Evolutionary conservation across 176 grass and related monocot genomes (phyloP), one percentile per base, ranked within the genome.

Genomic region (Aegilops sharonensis): DNA sequence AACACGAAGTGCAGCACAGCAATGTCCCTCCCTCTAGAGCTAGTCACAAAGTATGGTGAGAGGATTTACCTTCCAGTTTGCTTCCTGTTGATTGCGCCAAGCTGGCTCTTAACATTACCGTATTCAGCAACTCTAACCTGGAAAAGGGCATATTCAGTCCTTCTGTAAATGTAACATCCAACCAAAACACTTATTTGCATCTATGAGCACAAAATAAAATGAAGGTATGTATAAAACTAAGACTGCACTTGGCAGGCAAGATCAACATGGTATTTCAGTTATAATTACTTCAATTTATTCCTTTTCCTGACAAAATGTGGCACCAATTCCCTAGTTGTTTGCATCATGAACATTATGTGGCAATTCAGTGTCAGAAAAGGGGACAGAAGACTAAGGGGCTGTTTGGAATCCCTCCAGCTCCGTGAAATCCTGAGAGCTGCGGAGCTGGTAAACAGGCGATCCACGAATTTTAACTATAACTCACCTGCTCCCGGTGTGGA

Each of bases 41-140:
- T 88, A 61, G 63, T 52, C 14, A 36, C 1, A 39, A 60, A 61
- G 20, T 30, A 82, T 2, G 37, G 37, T 24, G 40, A 17, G 39
- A 11, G 9, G 68, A 59, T 79, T 86, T 94, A 99, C 97, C 94
- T 96, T 83, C 97, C 97, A 85, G 78, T 96, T 94, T 99, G 97
- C 90, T 99, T 99, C 86, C 97, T 91, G 78, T 94, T 99, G 70
- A 99, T 99, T 29, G 90, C 87, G 65, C 91, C 95, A 74, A 99
- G 97, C 83, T 99, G 97, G 88, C 97, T 92, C 83, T 94, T 95
- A 31, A 99, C 87, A 89, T 93, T 99, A 71, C 89, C 96, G 64
- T 99, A 99, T 35, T 99, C 97, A 0, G 97, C 87, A 83, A 74
- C 84, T 70, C 97, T 87, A 48, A 96, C 90, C 97, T 99, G 86